Evolutionary conservation across 352 stramenopile genomes (phyloP).

Genomic region (Hyphochytrium catenoides): DNA sequence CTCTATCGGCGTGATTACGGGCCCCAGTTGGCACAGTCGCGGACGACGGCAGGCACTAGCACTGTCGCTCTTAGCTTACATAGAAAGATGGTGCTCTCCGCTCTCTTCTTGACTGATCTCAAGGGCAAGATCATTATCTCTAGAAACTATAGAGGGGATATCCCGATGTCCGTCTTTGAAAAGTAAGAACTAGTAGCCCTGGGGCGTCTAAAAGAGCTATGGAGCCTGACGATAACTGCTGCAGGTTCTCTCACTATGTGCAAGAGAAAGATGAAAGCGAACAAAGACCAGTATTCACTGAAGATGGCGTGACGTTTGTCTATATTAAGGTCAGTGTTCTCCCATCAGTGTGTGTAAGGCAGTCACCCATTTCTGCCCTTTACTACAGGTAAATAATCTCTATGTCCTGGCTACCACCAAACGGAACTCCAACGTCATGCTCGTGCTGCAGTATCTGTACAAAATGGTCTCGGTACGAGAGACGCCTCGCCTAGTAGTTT

Average conservation of each 20-base stretch:
- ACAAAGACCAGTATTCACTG: constrained; percentile 76
- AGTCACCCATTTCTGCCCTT: neutral
- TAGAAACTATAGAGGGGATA: constrained; percentile 95
- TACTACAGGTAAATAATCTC: constrained; percentile 84
- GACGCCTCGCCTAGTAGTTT: neutral
- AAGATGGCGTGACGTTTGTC: constrained; percentile 75
- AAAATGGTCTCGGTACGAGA: constrained; percentile 30
- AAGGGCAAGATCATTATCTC: constrained; percentile 98
- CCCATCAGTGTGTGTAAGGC: neutral
- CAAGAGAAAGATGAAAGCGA: constrained; percentile 82
- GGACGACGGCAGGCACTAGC: too few species aligned
- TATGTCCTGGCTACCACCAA: constrained; percentile 96
- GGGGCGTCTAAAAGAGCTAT: too few species aligned
- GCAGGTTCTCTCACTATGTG: constrained; percentile 57
- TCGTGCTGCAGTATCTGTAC: constrained; percentile 83
- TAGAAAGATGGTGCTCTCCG: constrained; percentile 83
- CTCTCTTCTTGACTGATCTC: constrained; percentile 96
- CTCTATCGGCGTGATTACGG: too few species aligned
- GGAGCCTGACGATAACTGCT: too few species aligned
- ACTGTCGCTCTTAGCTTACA: too few species aligned
- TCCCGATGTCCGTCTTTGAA: constrained; percentile 73
- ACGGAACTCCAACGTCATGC: constrained; percentile 93
- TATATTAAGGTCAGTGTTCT: constrained; percentile 69
- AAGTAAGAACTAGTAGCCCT: constrained; percentile 20
- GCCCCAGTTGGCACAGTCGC: too few species aligned